A percentile compares a stretch with the other conserved stretches of the same genome.
Conservation (phyloP, 108 stramenopile genomes). For the Skeletonema tropicum region DNA sequence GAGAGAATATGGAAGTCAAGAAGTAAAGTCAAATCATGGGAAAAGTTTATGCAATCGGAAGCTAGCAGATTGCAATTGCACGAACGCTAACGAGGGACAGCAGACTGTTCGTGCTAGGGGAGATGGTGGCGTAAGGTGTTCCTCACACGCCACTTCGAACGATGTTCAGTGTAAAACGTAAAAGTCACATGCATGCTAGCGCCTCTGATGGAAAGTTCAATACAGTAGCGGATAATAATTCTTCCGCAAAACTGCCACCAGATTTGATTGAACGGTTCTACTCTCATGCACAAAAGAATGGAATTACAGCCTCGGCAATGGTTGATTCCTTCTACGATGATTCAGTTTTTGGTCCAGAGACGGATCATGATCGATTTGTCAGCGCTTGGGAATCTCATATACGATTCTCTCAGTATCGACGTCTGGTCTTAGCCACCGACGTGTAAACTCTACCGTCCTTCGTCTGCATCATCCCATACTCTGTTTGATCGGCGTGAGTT, state of each 20-base stretch:
- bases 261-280: constrained; percentile 9
- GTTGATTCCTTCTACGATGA: constrained; percentile 17
- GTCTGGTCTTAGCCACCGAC: constrained; percentile 72
- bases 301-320: constrained; percentile 1
- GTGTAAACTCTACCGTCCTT: constrained; percentile 67
- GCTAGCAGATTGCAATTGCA: not conserved
- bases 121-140: constrained; percentile 1
- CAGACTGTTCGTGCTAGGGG: constrained; percentile 9
- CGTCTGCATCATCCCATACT: not conserved
- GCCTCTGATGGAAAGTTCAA: constrained; percentile 18
- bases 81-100: not conserved
- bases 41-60: constrained; percentile 3
- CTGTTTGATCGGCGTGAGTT: constrained; percentile 4
- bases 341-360: constrained; percentile 16
- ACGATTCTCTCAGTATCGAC: constrained; percentile 50
- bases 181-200: constrained; percentile 8
- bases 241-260: not conserved
- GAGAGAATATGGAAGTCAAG: not conserved
- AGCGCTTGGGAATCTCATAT: constrained; percentile 58
- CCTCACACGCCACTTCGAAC: not conserved
- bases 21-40: constrained; percentile 4
- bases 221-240: constrained; percentile 10
- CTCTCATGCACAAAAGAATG: not conserved
- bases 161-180: not conserved
- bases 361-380: constrained; percentile 79